These are phyloP conservation scores for Boletus rubroflammeus DNA, from an alignment of 768 basidiomycete species.

Conservation along the genomic window DNA sequence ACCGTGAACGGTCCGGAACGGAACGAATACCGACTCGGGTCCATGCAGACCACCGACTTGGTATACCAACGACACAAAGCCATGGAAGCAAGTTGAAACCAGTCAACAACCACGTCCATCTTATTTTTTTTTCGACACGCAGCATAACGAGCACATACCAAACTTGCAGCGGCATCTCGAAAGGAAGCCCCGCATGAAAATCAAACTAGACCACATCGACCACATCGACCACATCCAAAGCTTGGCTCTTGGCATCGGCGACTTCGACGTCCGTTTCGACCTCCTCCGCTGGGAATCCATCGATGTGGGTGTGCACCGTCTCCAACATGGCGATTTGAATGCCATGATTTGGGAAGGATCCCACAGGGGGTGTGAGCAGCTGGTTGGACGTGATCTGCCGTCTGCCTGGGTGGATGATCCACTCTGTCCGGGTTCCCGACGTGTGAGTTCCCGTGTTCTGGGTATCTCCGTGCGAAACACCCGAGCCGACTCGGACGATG, in stretches of 20 bases:
- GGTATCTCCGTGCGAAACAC: slow-evolving; percentile 19
- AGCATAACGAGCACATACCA: too few relatives aligned
- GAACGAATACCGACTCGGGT: too few relatives aligned
- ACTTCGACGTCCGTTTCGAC: not conserved
- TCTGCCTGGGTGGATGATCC: not conserved
- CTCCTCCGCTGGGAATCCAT: not conserved
- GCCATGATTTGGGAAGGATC: not conserved
- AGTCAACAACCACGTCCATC: not conserved
- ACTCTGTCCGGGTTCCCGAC: not conserved
- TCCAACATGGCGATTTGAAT: not conserved
- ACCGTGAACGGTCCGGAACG: too few relatives aligned
- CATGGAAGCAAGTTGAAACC: too few relatives aligned
- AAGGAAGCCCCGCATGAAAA: not conserved
- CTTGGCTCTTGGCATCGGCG: not conserved
- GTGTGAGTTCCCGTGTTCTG: not conserved
- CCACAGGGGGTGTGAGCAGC: not conserved
- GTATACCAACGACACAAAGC: too few relatives aligned
- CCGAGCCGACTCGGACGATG: slow-evolving; percentile 25
- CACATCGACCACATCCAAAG: not conserved
- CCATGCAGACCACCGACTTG: too few relatives aligned
- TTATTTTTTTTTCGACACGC: not conserved
- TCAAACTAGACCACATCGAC: not conserved
- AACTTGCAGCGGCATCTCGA: too few relatives aligned
- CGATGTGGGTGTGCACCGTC: not conserved
- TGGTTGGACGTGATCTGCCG: not conserved